Base-by-base conservation (phyloP, 2,329 filamentous ascomycete genomes). In the Gnomoniopsis smithogilvyi region DNA sequence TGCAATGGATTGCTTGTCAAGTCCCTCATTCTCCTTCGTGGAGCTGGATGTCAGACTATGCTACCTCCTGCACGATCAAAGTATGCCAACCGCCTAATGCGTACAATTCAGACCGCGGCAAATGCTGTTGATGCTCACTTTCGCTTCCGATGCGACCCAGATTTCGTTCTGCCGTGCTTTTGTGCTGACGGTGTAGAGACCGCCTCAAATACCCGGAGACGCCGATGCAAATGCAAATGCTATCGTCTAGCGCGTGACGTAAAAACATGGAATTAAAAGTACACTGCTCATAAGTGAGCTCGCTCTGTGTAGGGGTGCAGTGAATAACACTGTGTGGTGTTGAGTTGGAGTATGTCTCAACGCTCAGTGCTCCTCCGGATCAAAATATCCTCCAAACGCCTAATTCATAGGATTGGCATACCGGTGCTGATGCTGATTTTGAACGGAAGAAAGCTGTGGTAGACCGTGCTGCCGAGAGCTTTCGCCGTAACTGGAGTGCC, bases 361-460 rank as follows among this genome's bases (percentile, higher is more conserved):
- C 22, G 26, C 52, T 36, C 46, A 12, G 17, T 21, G 45, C 46
- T 51, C 38, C 52, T 24, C 36, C 38, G 24, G 38, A 55, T 51
- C 54, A 8, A 26, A 48, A 51, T 41, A 36, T 34, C 51, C 52
- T 26, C 34, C 22, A 10, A 47, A 51, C 48, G 26, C 12, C 54
- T 51, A 60, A 24, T 56, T 56, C 21, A 60, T 58, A 34, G 56
- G 54, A 46, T 60, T 54, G 30, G 57, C 38, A 30, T 60, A 62
- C 15, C 57, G 60, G 19, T 50, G 47, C 11, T 56, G 52, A 24
- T 59, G 60, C 41, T 62, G 60, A 45, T 36, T 48, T 17, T 52
- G 45, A 38, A 47, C 30, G 19, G 57, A 54, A 14, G 58, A 51
- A 4, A 48, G 45, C 17, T 54, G 46, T 2, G 57, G 45, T n/a